phyloP scores from a whole-genome alignment of 2,329 filamentous ascomycete genomes.

The Penicillium sp. region DNA sequence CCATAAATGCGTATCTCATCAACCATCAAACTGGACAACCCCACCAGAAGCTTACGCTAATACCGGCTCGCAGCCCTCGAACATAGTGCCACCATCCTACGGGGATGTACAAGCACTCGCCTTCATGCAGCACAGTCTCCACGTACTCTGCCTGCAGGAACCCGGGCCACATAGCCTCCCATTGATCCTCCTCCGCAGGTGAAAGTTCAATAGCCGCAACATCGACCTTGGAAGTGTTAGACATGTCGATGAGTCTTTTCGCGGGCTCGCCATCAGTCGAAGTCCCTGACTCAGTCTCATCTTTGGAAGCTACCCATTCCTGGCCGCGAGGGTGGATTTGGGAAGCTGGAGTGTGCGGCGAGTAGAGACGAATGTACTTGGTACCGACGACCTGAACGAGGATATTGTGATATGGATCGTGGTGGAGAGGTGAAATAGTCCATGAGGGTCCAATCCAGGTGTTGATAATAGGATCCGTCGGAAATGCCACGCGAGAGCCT shows the following conservation, averaged over 20 bases:
- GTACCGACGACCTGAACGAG: slow-evolving; percentile 84
- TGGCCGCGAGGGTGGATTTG: slow-evolving; percentile 46
- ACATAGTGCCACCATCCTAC: slow-evolving; percentile 99
- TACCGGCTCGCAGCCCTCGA: slow-evolving; percentile 78
- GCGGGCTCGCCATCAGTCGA: slow-evolving; percentile 12
- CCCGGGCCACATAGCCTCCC: slow-evolving; percentile 53
- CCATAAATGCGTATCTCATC: neutral
- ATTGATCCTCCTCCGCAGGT: slow-evolving; percentile 46
- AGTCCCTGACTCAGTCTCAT: neutral
- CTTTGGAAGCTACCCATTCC: slow-evolving; percentile 37
- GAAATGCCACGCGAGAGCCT: slow-evolving; percentile 21
- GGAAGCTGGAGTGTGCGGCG: slow-evolving; percentile 61
- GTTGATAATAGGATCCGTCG: slow-evolving; percentile 69
- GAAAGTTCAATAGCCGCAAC: slow-evolving; percentile 68
- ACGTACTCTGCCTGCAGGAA: slow-evolving; percentile 68
- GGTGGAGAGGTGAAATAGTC: slow-evolving; percentile 91
- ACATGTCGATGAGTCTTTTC: slow-evolving; percentile 71
- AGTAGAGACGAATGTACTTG: slow-evolving; percentile 91
- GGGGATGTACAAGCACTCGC: slow-evolving; percentile 87
- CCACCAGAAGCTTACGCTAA: slow-evolving; percentile 98
- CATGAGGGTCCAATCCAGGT: slow-evolving; percentile 89
- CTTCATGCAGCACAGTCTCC: slow-evolving; percentile 76
- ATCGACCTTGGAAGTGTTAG: slow-evolving; percentile 83
- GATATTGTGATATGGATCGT: slow-evolving; percentile 91
- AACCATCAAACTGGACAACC: slow-evolving; percentile 49